phyloP scores from a whole-genome alignment of 768 basidiomycete species.

The Boletus pseudo-olivaceus region DNA sequence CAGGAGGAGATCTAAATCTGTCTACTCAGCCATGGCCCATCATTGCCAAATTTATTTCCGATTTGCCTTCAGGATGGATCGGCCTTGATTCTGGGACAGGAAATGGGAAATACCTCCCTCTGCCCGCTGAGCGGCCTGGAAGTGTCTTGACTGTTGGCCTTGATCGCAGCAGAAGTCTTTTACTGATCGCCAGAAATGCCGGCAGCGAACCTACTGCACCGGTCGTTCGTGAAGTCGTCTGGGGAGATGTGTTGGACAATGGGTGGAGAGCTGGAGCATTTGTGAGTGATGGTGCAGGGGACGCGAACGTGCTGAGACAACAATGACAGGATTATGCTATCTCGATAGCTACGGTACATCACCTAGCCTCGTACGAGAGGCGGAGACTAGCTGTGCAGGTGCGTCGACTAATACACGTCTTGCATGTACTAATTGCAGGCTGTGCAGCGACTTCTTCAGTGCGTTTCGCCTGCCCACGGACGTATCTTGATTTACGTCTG shows the following conservation, averaged over 20 bases:
- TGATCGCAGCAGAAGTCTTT: slow-evolving; percentile 75
- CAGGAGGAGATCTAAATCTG: neutral
- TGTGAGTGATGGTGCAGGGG: slow-evolving; percentile 43
- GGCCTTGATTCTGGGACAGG: slow-evolving; percentile 96
- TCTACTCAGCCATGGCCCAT: slow-evolving; percentile 81
- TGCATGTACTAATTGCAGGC: neutral
- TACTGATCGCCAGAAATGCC: slow-evolving; percentile 70
- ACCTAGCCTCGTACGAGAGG: slow-evolving; percentile 78
- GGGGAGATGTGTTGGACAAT: slow-evolving; percentile 70
- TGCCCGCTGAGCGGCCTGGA: slow-evolving; percentile 59
- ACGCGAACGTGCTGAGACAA: neutral
- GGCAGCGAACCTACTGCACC: slow-evolving; percentile 36
- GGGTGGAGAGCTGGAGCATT: slow-evolving; percentile 79
- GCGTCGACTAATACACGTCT: slow-evolving; percentile 6
- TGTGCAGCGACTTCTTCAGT: slow-evolving; percentile 56
- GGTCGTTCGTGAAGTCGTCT: slow-evolving; percentile 64
- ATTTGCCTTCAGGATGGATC: slow-evolving; percentile 70
- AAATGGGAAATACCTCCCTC: slow-evolving; percentile 93
- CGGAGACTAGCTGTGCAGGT: slow-evolving; percentile 75
- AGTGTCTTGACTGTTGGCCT: slow-evolving; percentile 75
- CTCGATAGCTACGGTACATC: slow-evolving; percentile 97
- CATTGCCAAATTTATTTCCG: slow-evolving; percentile 68
- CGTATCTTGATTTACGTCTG: slow-evolving; percentile 92
- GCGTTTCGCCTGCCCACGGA: slow-evolving; percentile 65
- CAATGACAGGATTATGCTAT: slow-evolving; percentile 85